Conservation (phyloP, 345 rosid genomes). For the Citrus trifoliata region DNA sequence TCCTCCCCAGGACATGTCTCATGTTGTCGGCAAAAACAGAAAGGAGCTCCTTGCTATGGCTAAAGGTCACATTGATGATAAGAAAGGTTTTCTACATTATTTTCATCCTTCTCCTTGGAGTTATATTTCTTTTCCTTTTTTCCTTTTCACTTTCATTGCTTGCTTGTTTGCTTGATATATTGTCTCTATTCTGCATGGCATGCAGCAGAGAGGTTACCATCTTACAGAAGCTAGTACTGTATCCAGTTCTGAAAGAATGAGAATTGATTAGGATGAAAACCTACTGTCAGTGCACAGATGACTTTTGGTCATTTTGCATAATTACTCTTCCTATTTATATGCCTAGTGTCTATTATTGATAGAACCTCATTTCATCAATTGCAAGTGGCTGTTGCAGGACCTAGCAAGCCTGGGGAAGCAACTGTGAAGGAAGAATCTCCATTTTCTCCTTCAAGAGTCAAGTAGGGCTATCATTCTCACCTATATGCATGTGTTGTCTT, state of each 20-base stretch:
- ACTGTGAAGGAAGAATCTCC: constrained; percentile 75
- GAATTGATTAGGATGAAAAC: neutral
- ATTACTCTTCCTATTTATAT: neutral
- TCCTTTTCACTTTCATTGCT: no score
- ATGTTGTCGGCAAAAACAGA: constrained; percentile 86
- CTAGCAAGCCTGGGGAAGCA: constrained; percentile 53
- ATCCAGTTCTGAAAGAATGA: neutral
- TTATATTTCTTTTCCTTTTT: neutral
- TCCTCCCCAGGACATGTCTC: constrained; percentile 82
- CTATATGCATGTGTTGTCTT: constrained; percentile 17
- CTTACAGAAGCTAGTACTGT: neutral
- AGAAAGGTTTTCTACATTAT: constrained; percentile 55
- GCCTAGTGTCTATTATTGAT: neutral
- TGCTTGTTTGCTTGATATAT: neutral
- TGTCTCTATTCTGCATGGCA: neutral
- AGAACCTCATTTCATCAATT: constrained; percentile 1
- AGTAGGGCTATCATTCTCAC: constrained; percentile 44
- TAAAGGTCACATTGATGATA: constrained; percentile 77
- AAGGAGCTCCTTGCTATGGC: constrained; percentile 99
- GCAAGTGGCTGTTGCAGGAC: constrained; percentile 30
- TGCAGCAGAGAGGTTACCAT: neutral
- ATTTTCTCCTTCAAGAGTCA: constrained; percentile 85
- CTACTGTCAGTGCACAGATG: neutral
- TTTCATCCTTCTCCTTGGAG: neutral
- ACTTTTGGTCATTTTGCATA: neutral